Base-by-base conservation (phyloP, 2,329 filamentous ascomycete genomes). In the Ceratocystis ficicola region DNA sequence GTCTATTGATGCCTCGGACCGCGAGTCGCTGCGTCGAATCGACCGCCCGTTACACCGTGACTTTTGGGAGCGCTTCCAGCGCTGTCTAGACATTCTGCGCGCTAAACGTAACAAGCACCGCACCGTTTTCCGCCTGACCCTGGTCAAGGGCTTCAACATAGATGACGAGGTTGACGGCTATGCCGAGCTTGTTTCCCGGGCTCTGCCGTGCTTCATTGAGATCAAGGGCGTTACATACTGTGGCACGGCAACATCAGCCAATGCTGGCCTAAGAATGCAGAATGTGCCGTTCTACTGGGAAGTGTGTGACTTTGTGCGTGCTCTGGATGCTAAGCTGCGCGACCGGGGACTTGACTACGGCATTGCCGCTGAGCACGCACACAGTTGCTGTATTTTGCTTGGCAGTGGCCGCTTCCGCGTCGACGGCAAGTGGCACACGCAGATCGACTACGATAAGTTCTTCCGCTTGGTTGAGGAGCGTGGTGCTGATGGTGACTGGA, bases 121-220 rank as follows among this genome's bases (percentile, higher is more conserved):
- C 65, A 97, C 94, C 5, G 94, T 97, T 3, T 97, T 95, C 80
- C 86, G 94, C 1, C 82, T 97, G 2, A 97, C 93, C 0, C 85
- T 99, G 1, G 94, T 97, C 73, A 97, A 97, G 77, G 93, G 92
- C 2, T 97, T 99, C 82, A 97, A 99, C 74, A 85, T 97, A 69
- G 93, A 96, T 28, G 92, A 96, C 70, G 94, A 96, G 75, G 90
- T 87, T 5, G 83, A 87, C 69, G 93, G 93, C 3, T 97, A 99
- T 72, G 93, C 93, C 0, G 86, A 90, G 72, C 84, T 97, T 1
- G 88, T 97, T 20, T 89, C 92, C 73, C 85, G 86, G 70, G 92
- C 88, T 0, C 80, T 96, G 25, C 93, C 93, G 0, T 93, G 90
- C 74, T 96, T 97, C 73, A 85, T 97, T 62, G 93, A 97, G 78